Evolutionary conservation across 345 rosid genomes (phyloP).

Genomic region (Ceriops tagal): DNA sequence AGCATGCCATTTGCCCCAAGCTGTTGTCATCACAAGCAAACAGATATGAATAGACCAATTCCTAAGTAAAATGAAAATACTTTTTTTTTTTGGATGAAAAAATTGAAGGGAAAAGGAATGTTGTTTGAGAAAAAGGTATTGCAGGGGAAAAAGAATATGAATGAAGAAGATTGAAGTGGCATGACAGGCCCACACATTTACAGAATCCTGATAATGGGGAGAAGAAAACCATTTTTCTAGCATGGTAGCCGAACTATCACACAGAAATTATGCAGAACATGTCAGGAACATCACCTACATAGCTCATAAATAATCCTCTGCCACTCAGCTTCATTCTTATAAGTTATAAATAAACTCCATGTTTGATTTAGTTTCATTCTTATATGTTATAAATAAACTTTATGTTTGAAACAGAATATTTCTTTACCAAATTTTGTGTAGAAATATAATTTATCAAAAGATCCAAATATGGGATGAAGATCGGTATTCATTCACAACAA

Average conservation of each 20-base stretch:
- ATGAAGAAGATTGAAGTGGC: too few species aligned
- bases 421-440: background rate
- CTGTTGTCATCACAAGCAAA: slow-evolving; percentile 34
- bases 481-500: too few species aligned
- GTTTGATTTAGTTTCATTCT: background rate
- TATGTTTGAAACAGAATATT: background rate
- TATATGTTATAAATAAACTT: background rate
- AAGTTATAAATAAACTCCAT: too few species aligned
- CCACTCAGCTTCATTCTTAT: background rate
- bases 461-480: background rate
- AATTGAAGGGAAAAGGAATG: too few species aligned
- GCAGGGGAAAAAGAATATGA: too few species aligned
- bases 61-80: background rate
- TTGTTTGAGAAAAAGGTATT: too few species aligned
- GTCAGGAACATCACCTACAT: background rate
- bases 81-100: too few species aligned
- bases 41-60: background rate
- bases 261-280: background rate
- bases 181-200: slow-evolving; percentile 9
- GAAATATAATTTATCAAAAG: background rate
- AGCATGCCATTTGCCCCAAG: slow-evolving; percentile 76
- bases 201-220: background rate
- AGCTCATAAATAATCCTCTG: background rate
- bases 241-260: too few species aligned
- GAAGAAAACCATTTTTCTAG: too few species aligned